A percentile compares a stretch with the other conserved stretches of the same genome.
phyloP scores from a whole-genome alignment of 805 yeast genomes.

The Zygotorulaspora chibaensis region DNA sequence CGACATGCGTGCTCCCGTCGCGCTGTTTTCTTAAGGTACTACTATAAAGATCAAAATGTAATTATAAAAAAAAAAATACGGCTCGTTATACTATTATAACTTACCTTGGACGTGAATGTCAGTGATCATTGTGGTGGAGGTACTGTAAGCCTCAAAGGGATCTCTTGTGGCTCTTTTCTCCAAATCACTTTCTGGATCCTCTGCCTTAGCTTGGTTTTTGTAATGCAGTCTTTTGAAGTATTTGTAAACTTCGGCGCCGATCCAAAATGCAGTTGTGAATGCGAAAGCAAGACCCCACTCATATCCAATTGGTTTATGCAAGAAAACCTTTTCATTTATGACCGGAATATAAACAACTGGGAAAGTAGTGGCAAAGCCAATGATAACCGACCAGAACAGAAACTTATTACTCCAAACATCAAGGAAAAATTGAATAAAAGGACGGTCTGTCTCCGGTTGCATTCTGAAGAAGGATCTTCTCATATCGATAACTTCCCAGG shows the following conservation, averaged over 20 bases:
- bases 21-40: too few species aligned
- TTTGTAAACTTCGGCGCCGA: conserved; percentile 65
- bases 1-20: too few species aligned
- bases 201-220: conserved; percentile 40
- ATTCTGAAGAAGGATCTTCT: conserved; percentile 65
- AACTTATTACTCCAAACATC: conserved; percentile 74
- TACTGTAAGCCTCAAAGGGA: conserved; percentile 56
- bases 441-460: conserved; percentile 61
- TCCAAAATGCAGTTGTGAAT: conserved; percentile 51
- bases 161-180: conserved; percentile 45
- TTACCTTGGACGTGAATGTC: conserved; percentile 15
- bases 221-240: conserved; percentile 54
- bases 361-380: conserved; percentile 67
- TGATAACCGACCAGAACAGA: conserved; percentile 73
- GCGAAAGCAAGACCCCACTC: conserved; percentile 80
- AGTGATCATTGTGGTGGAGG: conserved; percentile 44
- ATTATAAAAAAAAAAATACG: not conserved
- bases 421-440: conserved; percentile 53
- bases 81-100: not conserved
- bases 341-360: conserved; percentile 86
- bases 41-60: not conserved
- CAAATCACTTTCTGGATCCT: conserved; percentile 60
- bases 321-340: conserved; percentile 71
- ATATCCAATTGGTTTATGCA: conserved; percentile 64
- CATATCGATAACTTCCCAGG: conserved; percentile 80